Conservation (phyloP, 2,329 filamentous ascomycete genomes). For the Fusarium foetens region DNA sequence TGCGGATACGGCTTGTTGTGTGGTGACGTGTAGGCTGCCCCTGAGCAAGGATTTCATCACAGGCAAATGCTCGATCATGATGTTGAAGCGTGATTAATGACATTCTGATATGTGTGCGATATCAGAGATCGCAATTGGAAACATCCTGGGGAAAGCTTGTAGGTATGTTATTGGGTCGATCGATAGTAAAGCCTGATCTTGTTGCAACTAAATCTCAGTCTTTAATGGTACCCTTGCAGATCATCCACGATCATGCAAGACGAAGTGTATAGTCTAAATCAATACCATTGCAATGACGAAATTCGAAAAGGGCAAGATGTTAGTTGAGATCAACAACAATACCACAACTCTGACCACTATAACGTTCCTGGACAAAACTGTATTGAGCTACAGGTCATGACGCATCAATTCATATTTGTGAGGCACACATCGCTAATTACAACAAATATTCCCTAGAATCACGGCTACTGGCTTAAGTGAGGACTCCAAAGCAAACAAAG, state of each 20-base stretch:
- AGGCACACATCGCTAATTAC: neutral
- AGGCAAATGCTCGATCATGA: neutral
- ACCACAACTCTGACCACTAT: neutral
- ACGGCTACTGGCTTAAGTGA: neutral
- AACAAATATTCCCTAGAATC: neutral
- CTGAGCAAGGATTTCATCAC: neutral
- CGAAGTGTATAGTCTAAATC: neutral
- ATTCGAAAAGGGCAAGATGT: neutral
- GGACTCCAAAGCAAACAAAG: slow-evolving; percentile 15
- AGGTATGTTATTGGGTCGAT: neutral
- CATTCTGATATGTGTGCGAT: neutral
- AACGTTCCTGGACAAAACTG: neutral
- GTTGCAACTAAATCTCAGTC: neutral
- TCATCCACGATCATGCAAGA: neutral
- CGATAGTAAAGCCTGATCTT: neutral
- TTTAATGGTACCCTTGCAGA: neutral
- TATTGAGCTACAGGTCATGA: neutral
- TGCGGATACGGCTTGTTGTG: neutral
- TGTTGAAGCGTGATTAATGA: neutral
- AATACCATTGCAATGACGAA: neutral
- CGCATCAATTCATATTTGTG: neutral
- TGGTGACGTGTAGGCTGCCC: slow-evolving; percentile 22
- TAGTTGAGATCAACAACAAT: neutral
- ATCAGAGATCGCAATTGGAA: neutral
- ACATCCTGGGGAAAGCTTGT: neutral